phyloP scores from a whole-genome alignment of 169 alveolate species.

The Eimeria zaria region DNA sequence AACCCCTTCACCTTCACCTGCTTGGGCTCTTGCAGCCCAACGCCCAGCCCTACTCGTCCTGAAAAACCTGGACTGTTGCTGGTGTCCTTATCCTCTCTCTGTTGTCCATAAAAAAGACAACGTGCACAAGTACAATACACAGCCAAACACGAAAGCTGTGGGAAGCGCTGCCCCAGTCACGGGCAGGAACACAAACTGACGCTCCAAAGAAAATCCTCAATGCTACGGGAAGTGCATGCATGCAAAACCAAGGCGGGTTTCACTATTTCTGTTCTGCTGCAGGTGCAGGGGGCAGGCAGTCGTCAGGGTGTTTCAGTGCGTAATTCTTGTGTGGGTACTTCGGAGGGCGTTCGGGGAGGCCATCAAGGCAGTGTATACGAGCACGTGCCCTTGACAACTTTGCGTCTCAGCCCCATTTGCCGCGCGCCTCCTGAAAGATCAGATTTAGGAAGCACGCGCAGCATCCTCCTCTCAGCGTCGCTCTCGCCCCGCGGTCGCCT shows the following conservation, averaged over 20 bases:
- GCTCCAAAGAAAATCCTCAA: background rate
- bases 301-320: background rate
- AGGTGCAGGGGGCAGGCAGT: background rate
- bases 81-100: no score
- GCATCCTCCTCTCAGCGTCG: slow-evolving; percentile 18
- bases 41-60: no score
- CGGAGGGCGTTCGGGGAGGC: slow-evolving; percentile 25
- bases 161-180: background rate
- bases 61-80: no score
- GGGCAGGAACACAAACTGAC: background rate
- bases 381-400: slow-evolving; percentile 33
- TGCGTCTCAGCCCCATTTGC: slow-evolving; percentile 35
- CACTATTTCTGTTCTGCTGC: background rate
- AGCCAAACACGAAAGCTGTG: no score
- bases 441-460: background rate
- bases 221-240: background rate
- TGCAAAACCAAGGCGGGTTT: background rate
- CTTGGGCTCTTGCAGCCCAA: no score
- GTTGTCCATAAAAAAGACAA: background rate
- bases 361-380: slow-evolving; percentile 41
- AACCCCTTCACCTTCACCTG: no score
- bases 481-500: slow-evolving; percentile 1
- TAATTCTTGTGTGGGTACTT: slow-evolving; percentile 19
- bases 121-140: background rate
- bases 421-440: background rate